These are phyloP conservation scores for Phytophthora macrochlamydospora DNA, from an alignment of 352 stramenopile genomes.

Conservation along the genomic window DNA sequence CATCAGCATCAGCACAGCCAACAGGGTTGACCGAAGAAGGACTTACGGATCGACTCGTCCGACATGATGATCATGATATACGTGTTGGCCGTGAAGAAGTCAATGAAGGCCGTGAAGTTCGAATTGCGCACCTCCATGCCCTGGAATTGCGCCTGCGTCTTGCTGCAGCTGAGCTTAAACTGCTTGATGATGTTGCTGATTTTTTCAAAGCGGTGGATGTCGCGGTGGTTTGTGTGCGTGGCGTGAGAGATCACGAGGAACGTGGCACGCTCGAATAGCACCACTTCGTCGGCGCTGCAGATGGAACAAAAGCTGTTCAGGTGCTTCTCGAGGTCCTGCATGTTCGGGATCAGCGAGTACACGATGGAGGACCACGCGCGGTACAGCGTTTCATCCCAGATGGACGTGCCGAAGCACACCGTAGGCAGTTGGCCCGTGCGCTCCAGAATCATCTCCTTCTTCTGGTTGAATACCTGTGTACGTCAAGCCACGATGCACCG, in stretches of 20 bases:
- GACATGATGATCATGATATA: constrained; percentile 99
- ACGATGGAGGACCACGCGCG: constrained; percentile 99
- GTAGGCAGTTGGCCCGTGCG: constrained; percentile 88
- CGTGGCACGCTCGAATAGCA: constrained; percentile 98
- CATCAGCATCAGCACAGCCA: constrained; percentile 6
- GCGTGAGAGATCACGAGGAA: constrained; percentile 99
- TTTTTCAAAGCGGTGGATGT: constrained; percentile 99
- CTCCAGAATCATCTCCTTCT: constrained; percentile 93
- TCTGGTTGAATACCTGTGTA: constrained; percentile 93
- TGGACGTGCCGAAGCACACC: constrained; percentile 97
- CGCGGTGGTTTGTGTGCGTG: constrained; percentile 90
- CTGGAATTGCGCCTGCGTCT: constrained; percentile 98
- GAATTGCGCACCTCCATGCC: constrained; percentile 96
- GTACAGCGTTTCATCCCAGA: constrained; percentile 99
- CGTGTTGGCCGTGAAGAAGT: constrained; percentile 98
- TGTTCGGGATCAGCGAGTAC: constrained; percentile 99
- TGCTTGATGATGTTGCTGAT: constrained; percentile 99
- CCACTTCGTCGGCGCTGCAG: constrained; percentile 96
- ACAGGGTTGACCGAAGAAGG: no score
- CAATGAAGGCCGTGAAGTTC: constrained; percentile 99
- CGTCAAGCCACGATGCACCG: constrained; percentile 10
- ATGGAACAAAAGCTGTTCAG: constrained; percentile 97
- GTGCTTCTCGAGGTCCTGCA: constrained; percentile 95
- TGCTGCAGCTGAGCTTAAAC: constrained; percentile 99
- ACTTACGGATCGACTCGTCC: constrained; percentile 87